Conservation (phyloP, 257 asterid genomes). For the Forsythia suspensa region DNA sequence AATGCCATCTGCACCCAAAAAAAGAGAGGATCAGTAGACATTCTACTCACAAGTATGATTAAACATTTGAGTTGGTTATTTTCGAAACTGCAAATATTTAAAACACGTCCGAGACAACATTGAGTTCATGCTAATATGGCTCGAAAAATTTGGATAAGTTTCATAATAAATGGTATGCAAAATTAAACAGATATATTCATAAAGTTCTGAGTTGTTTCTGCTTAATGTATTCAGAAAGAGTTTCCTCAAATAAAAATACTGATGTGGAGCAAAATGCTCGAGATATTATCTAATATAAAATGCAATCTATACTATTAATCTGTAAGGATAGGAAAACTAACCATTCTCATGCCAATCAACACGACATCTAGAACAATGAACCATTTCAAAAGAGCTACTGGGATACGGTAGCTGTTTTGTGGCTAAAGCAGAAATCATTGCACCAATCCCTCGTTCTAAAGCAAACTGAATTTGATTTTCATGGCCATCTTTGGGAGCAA, state of each 20-base stretch:
- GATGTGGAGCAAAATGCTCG: background rate
- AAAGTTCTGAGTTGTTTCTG: background rate
- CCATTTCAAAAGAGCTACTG: constrained; percentile 82
- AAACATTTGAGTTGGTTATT: background rate
- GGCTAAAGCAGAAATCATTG: constrained; percentile 80
- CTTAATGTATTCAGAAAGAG: background rate
- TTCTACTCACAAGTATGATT: constrained; percentile 1
- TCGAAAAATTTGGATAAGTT: background rate
- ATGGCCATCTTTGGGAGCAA: constrained; percentile 94
- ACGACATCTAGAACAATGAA: constrained; percentile 94
- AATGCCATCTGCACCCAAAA: constrained; percentile 71
- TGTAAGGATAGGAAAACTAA: constrained; percentile 28
- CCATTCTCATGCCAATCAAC: constrained; percentile 93
- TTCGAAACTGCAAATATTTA: background rate
- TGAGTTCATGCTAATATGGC: background rate
- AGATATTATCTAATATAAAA: background rate
- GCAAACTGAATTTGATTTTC: constrained; percentile 97
- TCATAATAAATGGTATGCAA: background rate
- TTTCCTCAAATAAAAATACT: background rate
- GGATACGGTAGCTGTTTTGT: constrained; percentile 90
- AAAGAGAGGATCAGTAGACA: background rate
- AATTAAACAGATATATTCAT: background rate
- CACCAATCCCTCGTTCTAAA: constrained; percentile 86
- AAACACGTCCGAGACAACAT: background rate
- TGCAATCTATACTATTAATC: background rate